Evolutionary conservation across 2,329 filamentous ascomycete species (phyloP).

Genomic region (Aspergillus cejpii): DNA sequence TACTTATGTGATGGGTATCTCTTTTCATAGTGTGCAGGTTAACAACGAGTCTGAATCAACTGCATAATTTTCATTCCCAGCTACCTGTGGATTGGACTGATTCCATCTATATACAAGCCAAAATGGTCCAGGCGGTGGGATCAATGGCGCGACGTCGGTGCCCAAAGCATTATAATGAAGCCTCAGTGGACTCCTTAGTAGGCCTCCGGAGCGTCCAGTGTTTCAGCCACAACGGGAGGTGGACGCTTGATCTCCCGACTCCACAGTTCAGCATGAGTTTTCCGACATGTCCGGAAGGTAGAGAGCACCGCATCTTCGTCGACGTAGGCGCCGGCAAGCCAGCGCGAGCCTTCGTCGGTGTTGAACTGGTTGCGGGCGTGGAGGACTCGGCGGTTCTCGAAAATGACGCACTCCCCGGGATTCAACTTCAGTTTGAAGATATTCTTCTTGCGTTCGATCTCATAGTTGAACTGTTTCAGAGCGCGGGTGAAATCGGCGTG

Average conservation of each 20-base stretch:
- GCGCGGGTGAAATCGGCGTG: conserved; percentile 37
- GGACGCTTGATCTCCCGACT: neutral
- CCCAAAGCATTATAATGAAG: too few species aligned
- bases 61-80: conserved; percentile 6
- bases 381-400: conserved; percentile 78
- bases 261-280: neutral
- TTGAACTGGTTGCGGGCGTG: conserved; percentile 78
- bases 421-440: conserved; percentile 66
- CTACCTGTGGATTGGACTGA: too few species aligned
- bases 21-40: too few species aligned
- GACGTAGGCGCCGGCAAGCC: conserved; percentile 82
- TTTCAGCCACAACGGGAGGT: too few species aligned
- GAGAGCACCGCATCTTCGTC: conserved; percentile 57
- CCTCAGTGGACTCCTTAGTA: too few species aligned
- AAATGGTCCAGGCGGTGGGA: too few species aligned
- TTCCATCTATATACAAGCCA: too few species aligned
- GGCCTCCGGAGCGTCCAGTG: too few species aligned
- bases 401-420: conserved; percentile 85
- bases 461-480: conserved; percentile 52
- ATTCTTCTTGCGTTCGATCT: conserved; percentile 53
- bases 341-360: conserved; percentile 56
- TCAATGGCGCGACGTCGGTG: too few species aligned
- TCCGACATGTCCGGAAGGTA: conserved; percentile 29
- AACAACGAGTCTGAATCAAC: too few species aligned
- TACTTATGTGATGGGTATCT: too few species aligned